phyloP scores from a whole-genome alignment of 257 asterid genomes.

The Solanum etuberosum region DNA sequence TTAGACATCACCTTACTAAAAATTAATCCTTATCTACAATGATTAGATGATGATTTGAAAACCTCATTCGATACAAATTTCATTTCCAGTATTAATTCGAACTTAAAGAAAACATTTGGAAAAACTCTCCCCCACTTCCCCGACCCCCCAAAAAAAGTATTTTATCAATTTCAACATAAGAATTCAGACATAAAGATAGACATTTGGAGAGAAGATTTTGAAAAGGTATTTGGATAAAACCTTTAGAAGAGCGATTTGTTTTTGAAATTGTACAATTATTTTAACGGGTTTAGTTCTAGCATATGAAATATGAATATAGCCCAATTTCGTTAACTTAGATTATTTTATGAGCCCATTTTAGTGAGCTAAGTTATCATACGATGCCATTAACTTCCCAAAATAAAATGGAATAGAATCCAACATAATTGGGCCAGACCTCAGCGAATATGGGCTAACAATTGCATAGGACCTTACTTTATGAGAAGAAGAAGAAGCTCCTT shows the following conservation, averaged over 20 bases:
- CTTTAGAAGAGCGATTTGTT: no score
- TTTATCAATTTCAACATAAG: not conserved
- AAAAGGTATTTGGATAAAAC: not conserved
- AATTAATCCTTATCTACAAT: no score
- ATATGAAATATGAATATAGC: not conserved
- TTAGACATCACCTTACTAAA: no score
- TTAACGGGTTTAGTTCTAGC: not conserved
- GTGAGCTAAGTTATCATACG: not conserved
- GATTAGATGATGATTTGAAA: no score
- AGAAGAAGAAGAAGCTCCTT: not conserved
- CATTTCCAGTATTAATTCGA: no score
- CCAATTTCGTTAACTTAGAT: not conserved
- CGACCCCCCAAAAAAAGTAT: not conserved
- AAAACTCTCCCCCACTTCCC: no score
- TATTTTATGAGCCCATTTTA: not conserved
- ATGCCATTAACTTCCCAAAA: not conserved
- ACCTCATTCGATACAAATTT: no score
- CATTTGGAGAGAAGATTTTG: not conserved
- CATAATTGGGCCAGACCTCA: not conserved
- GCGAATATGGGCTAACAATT: not conserved
- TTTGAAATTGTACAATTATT: not conserved
- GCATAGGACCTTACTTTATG: not conserved
- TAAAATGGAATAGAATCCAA: not conserved
- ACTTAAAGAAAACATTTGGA: no score
- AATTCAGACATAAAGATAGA: not conserved